Percentiles rank a stretch among this genome's conserved stretches.
Evolutionary conservation across 345 rosid genomes (phyloP).

Genomic region (Eucalyptus rudis): DNA sequence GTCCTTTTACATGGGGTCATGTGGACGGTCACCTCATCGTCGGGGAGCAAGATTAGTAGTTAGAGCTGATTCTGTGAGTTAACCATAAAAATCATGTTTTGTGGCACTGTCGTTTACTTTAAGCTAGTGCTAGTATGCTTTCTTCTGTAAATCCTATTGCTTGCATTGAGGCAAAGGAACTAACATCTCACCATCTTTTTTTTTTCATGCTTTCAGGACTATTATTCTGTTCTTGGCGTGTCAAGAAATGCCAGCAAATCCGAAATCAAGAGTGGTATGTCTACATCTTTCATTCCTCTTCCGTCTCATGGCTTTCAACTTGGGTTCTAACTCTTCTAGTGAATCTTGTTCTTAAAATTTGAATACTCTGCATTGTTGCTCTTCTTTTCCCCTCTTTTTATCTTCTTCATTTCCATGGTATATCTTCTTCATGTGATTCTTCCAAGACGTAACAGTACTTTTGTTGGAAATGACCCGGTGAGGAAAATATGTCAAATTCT

Average conservation of each 20-base stretch:
- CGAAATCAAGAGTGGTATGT: constrained; percentile 88
- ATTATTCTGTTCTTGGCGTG: constrained; percentile 83
- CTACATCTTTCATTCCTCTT: neutral
- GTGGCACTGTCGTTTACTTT: neutral
- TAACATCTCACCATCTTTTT: neutral
- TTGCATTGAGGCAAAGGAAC: neutral
- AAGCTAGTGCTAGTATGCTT: neutral
- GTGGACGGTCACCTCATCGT: constrained; percentile 23
- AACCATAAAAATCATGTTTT: neutral
- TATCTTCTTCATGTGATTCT: neutral
- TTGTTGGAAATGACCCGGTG: neutral
- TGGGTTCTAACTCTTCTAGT: neutral
- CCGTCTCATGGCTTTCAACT: neutral
- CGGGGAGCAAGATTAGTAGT: constrained; percentile 62
- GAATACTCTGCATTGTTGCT: neutral
- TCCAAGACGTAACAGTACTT: neutral
- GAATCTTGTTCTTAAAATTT: neutral
- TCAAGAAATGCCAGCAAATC: constrained; percentile 86
- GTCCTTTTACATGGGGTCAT: constrained; percentile 26
- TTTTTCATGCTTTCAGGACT: constrained; percentile 44
- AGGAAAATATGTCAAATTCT: neutral
- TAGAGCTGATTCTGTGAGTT: constrained; percentile 81
- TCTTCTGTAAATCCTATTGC: neutral
- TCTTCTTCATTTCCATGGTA: neutral
- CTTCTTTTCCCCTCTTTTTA: neutral